Evolutionary conservation across 2,329 filamentous ascomycete genomes (phyloP).

Genomic region (Fusarium floridanum): DNA sequence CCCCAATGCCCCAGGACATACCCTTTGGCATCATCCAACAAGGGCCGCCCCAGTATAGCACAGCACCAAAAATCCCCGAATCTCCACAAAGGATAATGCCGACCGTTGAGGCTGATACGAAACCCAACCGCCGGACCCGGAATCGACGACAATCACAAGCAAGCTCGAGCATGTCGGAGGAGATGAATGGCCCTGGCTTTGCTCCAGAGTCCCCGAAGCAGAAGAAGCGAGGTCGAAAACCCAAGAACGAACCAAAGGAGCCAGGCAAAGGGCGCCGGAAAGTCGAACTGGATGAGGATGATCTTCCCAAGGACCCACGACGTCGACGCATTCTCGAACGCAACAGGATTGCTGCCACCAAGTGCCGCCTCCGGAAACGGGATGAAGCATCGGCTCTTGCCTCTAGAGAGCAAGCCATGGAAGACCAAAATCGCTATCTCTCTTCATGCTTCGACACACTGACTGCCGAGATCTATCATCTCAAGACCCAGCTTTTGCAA

Average conservation of each 20-base stretch:
- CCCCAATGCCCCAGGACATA: slow-evolving; percentile 36
- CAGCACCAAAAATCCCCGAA: slow-evolving; percentile 6
- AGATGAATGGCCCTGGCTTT: slow-evolving; percentile 2
- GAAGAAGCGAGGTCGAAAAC: slow-evolving; percentile 47
- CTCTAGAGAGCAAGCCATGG: slow-evolving; percentile 45
- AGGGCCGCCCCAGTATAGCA: slow-evolving; percentile 29
- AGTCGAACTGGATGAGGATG: slow-evolving; percentile 40
- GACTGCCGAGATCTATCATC: slow-evolving; percentile 46
- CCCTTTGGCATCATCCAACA: slow-evolving; percentile 35
- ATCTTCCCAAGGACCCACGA: slow-evolving; percentile 40
- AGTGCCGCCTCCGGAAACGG: slow-evolving; percentile 49
- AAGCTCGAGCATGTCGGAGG: slow-evolving; percentile 21
- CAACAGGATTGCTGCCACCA: slow-evolving; percentile 50
- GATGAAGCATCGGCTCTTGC: slow-evolving; percentile 49
- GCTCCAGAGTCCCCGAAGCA: slow-evolving; percentile 20
- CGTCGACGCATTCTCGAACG: slow-evolving; percentile 48
- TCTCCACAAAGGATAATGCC: slow-evolving; percentile 18
- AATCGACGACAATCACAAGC: slow-evolving; percentile 27
- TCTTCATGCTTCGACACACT: slow-evolving; percentile 44
- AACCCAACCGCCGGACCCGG: slow-evolving; percentile 13
- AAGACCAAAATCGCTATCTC: slow-evolving; percentile 49
- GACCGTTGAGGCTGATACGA: slow-evolving; percentile 27
- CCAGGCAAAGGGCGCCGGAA: slow-evolving; percentile 12
- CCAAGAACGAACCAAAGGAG: slow-evolving; percentile 36
- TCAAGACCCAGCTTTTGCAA: slow-evolving; percentile 48